Conservation (phyloP, 306 rosid genomes). For the Pueraria montana region DNA sequence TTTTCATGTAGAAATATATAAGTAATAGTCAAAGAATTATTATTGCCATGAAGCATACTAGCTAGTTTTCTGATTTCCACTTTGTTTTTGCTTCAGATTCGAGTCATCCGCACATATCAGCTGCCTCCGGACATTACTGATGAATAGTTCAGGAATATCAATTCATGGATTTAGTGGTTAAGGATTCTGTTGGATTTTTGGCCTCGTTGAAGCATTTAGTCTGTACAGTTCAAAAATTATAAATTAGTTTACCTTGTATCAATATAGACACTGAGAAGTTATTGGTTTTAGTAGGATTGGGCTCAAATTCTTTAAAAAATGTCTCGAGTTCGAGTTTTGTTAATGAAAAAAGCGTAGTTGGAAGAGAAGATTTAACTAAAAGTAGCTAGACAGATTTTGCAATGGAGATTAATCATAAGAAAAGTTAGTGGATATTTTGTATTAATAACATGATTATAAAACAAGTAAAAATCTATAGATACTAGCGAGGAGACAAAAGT, state of each 20-base stretch:
- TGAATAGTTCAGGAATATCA: slow-evolving; percentile 46
- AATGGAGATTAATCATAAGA: too few relatives aligned
- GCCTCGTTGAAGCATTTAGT: not conserved
- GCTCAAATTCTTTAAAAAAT: too few relatives aligned
- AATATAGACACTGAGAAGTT: too few relatives aligned
- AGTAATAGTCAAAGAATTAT: slow-evolving; percentile 22
- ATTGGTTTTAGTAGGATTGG: too few relatives aligned
- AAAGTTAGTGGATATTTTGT: too few relatives aligned
- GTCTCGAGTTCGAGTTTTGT: too few relatives aligned
- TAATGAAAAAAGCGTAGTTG: too few relatives aligned
- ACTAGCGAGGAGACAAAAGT: too few relatives aligned
- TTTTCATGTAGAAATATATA: not conserved
- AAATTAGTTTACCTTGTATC: slow-evolving; percentile 1
- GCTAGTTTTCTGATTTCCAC: slow-evolving; percentile 40
- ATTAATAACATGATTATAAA: too few relatives aligned
- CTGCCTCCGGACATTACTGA: slow-evolving; percentile 56
- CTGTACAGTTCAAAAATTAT: slow-evolving; percentile 43
- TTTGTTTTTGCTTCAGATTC: slow-evolving; percentile 63
- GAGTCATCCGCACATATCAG: slow-evolving; percentile 67
- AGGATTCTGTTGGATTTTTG: slow-evolving; percentile 30
- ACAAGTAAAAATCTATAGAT: too few relatives aligned
- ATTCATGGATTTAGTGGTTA: slow-evolving; percentile 21
- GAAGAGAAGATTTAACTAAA: too few relatives aligned
- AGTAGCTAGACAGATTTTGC: too few relatives aligned
- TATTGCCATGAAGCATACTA: slow-evolving; percentile 3